Percentiles rank a stretch among this genome's conserved stretches.
Conservation (phyloP, 495 filamentous ascomycete species). For the Penicillium bovifimosum region DNA sequence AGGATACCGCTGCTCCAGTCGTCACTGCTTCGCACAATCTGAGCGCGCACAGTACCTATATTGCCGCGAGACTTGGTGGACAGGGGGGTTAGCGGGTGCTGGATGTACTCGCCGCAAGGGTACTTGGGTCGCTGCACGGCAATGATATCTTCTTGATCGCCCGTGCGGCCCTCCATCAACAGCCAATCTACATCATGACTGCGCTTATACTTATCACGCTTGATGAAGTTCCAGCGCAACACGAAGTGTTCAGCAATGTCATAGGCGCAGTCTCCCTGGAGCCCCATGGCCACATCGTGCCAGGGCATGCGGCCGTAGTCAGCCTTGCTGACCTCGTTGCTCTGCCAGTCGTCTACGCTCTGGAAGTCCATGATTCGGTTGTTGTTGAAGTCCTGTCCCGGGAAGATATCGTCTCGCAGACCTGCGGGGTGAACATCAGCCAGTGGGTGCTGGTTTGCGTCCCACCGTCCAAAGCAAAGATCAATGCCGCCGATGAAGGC, state of each 20-base stretch:
- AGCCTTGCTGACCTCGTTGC: constrained; percentile 85
- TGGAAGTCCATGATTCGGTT: constrained; percentile 96
- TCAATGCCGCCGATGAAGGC: constrained; percentile 93
- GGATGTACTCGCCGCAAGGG: constrained; percentile 78
- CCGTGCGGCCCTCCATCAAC: constrained; percentile 69
- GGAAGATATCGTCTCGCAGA: constrained; percentile 80
- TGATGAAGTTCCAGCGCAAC: constrained; percentile 92
- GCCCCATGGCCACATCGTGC: constrained; percentile 90
- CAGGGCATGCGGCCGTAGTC: constrained; percentile 96
- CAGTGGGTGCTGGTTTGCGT: constrained; percentile 75
- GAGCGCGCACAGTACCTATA: constrained; percentile 71
- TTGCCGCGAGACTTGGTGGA: constrained; percentile 45
- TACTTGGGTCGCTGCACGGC: constrained; percentile 81
- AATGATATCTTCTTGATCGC: constrained; percentile 73
- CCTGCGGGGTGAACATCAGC: constrained; percentile 84
- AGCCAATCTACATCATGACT: constrained; percentile 77
- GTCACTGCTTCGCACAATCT: constrained; percentile 77
- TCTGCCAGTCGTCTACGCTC: constrained; percentile 83
- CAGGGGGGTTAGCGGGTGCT: constrained; percentile 69
- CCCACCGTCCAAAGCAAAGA: constrained; percentile 96
- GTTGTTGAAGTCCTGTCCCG: constrained; percentile 93
- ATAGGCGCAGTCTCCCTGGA: constrained; percentile 84
- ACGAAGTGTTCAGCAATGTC: constrained; percentile 97
- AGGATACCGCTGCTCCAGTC: constrained; percentile 97
- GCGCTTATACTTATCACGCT: constrained; percentile 97